Conservation (phyloP, 371 early-diverging fungal species). For the Mucor racemosus region DNA sequence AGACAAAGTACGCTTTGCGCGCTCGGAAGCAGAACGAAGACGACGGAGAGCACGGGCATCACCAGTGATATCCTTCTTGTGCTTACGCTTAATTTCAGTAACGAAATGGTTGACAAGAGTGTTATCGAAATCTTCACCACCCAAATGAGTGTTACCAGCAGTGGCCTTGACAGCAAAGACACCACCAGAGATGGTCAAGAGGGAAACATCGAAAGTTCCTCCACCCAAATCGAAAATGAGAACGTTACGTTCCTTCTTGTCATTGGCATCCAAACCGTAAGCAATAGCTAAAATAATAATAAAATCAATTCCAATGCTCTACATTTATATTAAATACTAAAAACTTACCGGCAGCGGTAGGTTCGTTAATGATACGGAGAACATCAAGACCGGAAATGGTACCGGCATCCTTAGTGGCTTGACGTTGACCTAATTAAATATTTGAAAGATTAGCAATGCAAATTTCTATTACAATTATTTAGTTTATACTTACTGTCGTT, state of each 20-base stretch:
- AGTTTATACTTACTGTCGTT: conserved; percentile 50
- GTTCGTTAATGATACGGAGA: conserved; percentile 92
- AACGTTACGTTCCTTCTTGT: conserved; percentile 79
- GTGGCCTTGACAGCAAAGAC: conserved; percentile 95
- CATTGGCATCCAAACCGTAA: conserved; percentile 86
- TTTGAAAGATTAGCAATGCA: conserved; percentile 24
- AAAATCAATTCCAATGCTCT: background rate
- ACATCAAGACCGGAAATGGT: conserved; percentile 82
- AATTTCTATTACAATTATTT: background rate
- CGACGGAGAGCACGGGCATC: conserved; percentile 92
- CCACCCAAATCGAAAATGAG: conserved; percentile 96
- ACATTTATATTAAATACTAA: background rate
- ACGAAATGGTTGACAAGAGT: conserved; percentile 81
- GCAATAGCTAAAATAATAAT: conserved; percentile 74
- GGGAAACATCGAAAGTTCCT: conserved; percentile 91
- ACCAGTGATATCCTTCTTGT: conserved; percentile 77
- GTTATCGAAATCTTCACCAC: conserved; percentile 99
- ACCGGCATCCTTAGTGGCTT: conserved; percentile 87
- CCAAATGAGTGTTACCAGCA: conserved; percentile 96
- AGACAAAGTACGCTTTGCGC: conserved; percentile 96
- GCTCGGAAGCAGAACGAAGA: conserved; percentile 94
- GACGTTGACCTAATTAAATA: conserved; percentile 83
- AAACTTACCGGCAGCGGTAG: conserved; percentile 79
- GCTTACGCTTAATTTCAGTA: conserved; percentile 86
- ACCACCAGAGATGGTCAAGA: conserved; percentile 84